These are phyloP conservation scores for Paraurostyla sp. DNA, from an alignment of 73 alveolate genomes.

Conservation along the genomic window DNA sequence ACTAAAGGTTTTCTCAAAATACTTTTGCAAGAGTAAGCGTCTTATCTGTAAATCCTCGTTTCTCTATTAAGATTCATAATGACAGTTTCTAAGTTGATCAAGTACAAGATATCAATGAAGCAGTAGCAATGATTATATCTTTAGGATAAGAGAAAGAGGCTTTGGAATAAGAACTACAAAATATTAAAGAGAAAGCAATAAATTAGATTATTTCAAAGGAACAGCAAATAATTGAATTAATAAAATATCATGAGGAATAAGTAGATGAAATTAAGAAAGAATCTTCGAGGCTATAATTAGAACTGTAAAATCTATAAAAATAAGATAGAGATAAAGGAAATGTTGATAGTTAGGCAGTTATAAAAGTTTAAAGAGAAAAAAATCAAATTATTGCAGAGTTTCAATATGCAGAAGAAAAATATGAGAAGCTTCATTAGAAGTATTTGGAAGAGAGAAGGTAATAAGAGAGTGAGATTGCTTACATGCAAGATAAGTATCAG, in stretches of 20 bases:
- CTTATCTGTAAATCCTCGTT: too few relatives aligned
- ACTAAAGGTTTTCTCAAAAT: too few relatives aligned
- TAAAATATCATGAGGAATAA: not conserved
- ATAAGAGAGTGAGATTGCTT: not conserved
- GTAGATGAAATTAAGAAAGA: not conserved
- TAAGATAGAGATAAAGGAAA: not conserved
- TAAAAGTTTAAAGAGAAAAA: not conserved
- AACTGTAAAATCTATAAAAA: not conserved
- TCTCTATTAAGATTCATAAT: too few relatives aligned
- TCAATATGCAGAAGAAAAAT: not conserved
- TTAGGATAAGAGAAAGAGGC: not conserved
- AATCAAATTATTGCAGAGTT: not conserved
- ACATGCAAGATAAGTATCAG: slow-evolving; percentile 8
- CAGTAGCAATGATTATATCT: not conserved
- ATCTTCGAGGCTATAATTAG: not conserved
- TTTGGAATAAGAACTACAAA: not conserved
- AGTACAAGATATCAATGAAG: slow-evolving; percentile 5
- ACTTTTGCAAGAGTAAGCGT: too few relatives aligned
- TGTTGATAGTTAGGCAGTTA: not conserved
- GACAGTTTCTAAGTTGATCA: not conserved
- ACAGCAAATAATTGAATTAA: slow-evolving; percentile 2
- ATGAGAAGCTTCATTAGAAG: slow-evolving; percentile 28
- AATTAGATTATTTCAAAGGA: not conserved
- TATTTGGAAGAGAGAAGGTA: slow-evolving; percentile 38
- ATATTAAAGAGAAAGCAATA: slow-evolving; percentile 27